A percentile compares a stretch with the other conserved stretches of the same genome.
These are phyloP conservation scores for Magnolia sinica DNA, from an alignment of 164 flowering plant species.

Conservation along the genomic window DNA sequence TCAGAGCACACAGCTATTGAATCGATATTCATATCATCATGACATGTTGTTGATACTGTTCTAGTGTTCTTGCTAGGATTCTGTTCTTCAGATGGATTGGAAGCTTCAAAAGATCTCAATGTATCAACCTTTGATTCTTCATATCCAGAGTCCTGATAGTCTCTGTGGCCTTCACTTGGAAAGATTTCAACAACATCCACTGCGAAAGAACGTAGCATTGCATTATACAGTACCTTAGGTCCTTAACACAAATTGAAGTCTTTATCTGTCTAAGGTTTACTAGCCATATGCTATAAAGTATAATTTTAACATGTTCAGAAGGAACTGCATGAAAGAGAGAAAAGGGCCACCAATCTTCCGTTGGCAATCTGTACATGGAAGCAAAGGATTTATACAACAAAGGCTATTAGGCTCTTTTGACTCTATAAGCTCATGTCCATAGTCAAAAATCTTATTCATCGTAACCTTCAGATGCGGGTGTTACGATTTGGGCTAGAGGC, in stretches of 20 bases:
- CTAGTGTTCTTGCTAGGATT: background rate
- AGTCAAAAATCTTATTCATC: too few relatives aligned
- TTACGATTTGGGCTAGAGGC: too few relatives aligned
- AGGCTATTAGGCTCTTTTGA: too few relatives aligned
- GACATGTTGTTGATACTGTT: slow-evolving; percentile 8
- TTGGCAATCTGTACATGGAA: too few relatives aligned
- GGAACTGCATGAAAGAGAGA: too few relatives aligned
- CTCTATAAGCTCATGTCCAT: too few relatives aligned
- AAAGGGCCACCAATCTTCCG: too few relatives aligned
- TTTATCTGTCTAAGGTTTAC: background rate
- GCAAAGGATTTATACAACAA: too few relatives aligned
- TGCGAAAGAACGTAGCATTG: slow-evolving; percentile 5
- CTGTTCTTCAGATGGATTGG: background rate
- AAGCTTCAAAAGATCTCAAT: slow-evolving; percentile 15
- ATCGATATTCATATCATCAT: slow-evolving; percentile 28
- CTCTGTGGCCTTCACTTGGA: slow-evolving; percentile 26
- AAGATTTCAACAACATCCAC: slow-evolving; percentile 41
- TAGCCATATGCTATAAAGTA: background rate
- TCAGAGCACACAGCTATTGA: slow-evolving; percentile 15
- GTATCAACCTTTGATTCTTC: slow-evolving; percentile 26
- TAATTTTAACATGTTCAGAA: too few relatives aligned
- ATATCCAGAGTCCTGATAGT: slow-evolving; percentile 18
- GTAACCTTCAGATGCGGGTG: too few relatives aligned
- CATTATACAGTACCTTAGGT: background rate
- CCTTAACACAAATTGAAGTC: background rate